Evolutionary conservation across 139 green algal genomes (phyloP).

Genomic region (Chloropicon primus): DNA sequence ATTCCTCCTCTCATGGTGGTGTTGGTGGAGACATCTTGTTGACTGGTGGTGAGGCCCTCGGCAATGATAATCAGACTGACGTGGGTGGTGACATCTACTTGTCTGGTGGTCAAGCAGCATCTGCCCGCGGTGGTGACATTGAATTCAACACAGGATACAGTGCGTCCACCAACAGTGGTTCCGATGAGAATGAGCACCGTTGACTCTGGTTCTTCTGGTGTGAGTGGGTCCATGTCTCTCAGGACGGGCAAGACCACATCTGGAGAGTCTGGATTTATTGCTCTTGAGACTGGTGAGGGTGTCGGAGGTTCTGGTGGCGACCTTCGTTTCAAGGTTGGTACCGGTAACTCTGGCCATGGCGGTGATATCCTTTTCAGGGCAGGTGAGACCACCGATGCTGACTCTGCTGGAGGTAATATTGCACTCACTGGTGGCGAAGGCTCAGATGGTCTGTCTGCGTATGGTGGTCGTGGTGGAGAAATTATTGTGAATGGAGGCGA

Average conservation of each 20-base stretch:
- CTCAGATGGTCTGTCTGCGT: too few relatives aligned
- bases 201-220: not conserved
- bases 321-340: not conserved
- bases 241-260: not conserved
- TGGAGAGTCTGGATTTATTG: not conserved
- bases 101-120: not conserved
- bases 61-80: not conserved
- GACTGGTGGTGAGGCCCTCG: not conserved
- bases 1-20: not conserved
- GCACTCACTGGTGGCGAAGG: slow-evolving; percentile 6
- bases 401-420: not conserved
- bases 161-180: not conserved
- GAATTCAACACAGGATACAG: not conserved
- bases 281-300: not conserved
- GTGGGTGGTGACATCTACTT: slow-evolving; percentile 1
- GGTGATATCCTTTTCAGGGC: not conserved
- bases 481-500: too few relatives aligned
- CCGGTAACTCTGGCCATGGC: not conserved
- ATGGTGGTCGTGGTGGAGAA: not conserved
- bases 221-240: not conserved
- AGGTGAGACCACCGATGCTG: not conserved
- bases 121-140: not conserved
- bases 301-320: not conserved
- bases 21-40: not conserved
- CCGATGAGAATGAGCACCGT: not conserved